These are phyloP conservation scores for Hamamelis virginiana DNA, from an alignment of 164 flowering plant genomes.

Conservation along the genomic window DNA sequence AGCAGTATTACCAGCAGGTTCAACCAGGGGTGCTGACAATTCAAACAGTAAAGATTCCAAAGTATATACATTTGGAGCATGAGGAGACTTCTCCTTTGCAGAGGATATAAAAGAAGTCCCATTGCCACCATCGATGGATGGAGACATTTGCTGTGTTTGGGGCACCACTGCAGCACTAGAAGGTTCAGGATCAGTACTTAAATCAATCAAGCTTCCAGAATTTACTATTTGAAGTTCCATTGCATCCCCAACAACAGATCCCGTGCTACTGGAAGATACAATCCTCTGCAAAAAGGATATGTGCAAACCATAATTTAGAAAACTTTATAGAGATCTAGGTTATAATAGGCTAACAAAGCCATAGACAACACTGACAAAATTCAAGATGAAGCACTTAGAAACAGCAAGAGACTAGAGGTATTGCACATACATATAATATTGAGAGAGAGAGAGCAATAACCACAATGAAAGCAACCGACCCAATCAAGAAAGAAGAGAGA, in stretches of 20 bases:
- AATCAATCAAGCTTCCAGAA: conserved; percentile 38
- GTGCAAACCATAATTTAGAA: background rate
- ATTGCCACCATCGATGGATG: conserved; percentile 14
- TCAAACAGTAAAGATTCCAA: conserved; percentile 44
- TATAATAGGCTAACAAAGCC: background rate
- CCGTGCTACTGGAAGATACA: conserved; percentile 9
- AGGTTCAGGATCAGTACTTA: conserved; percentile 24
- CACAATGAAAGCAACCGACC: no score
- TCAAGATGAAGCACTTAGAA: background rate
- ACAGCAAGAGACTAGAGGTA: background rate
- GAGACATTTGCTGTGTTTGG: conserved; percentile 16
- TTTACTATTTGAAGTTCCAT: conserved; percentile 8
- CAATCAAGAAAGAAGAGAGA: no score
- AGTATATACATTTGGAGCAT: conserved; percentile 22
- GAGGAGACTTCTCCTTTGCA: conserved; percentile 9
- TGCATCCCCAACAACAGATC: conserved; percentile 4
- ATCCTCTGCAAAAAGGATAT: conserved; percentile 15
- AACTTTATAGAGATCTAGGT: background rate
- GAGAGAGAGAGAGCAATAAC: no score
- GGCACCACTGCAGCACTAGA: conserved; percentile 12
- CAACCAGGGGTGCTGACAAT: conserved; percentile 23
- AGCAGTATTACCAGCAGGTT: conserved; percentile 6
- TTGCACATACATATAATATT: background rate
- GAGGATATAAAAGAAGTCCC: conserved; percentile 19
- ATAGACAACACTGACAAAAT: background rate